Evolutionary conservation across 2,329 filamentous ascomycete genomes (phyloP).

Genomic region (Penicillium brasilianum): DNA sequence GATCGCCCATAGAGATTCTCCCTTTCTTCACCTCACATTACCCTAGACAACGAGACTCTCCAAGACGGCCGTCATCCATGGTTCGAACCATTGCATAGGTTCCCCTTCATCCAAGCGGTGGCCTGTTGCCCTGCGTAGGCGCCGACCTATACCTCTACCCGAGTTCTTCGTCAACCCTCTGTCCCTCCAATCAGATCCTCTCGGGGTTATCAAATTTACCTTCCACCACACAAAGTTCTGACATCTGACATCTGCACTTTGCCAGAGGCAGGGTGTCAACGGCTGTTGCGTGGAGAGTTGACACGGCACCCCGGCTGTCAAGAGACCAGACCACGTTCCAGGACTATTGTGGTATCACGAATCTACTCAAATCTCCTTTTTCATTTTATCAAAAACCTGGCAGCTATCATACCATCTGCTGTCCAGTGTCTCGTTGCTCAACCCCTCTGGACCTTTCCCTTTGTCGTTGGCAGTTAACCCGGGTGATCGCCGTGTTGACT

Average conservation of each 20-base stretch:
- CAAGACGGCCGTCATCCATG: constrained; percentile 7
- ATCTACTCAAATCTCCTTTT: not conserved
- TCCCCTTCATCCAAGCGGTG: not conserved
- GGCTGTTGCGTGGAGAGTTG: not conserved
- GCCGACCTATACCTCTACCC: not conserved
- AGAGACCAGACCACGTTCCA: not conserved
- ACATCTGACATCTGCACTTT: not conserved
- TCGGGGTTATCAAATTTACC: not conserved
- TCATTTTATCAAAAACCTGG: not conserved
- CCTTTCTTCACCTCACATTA: not conserved
- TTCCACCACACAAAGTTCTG: not conserved
- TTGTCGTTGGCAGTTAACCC: constrained; percentile 13
- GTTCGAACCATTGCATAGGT: constrained; percentile 5
- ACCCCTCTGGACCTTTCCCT: constrained; percentile 4
- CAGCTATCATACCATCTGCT: constrained; percentile 2
- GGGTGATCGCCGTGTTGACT: constrained; percentile 20
- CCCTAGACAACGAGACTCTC: not conserved
- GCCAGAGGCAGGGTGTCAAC: not conserved
- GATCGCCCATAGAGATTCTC: constrained; percentile 18
- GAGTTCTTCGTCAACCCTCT: not conserved
- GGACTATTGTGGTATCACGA: not conserved
- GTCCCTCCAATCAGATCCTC: not conserved
- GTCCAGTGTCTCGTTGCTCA: not conserved
- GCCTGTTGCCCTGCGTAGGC: not conserved
- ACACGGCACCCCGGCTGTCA: not conserved